Percentiles rank a stretch among this genome's conserved stretches.
Evolutionary conservation across 306 rosid genomes (phyloP).

Genomic region (Luffa acutangula): DNA sequence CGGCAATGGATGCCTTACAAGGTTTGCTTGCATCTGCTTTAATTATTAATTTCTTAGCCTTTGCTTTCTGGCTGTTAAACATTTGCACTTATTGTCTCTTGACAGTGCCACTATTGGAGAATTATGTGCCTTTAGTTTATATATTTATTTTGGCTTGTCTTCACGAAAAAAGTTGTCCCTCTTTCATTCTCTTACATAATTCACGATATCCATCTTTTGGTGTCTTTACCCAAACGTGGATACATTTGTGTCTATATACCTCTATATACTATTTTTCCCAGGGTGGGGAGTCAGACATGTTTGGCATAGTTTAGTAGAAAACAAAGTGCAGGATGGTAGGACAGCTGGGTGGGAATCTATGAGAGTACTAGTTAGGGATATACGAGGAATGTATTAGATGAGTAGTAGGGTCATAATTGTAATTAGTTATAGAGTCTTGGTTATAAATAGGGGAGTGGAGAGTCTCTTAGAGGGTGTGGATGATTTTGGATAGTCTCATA

Average conservation of each 20-base stretch:
- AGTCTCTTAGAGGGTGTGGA: no score
- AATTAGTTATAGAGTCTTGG: no score
- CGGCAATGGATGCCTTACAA: constrained; percentile 96
- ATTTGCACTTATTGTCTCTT: not conserved
- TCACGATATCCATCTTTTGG: not conserved
- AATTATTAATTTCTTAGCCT: not conserved
- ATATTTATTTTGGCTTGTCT: not conserved
- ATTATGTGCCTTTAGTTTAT: not conserved
- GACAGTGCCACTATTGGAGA: not conserved
- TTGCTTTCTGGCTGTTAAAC: not conserved
- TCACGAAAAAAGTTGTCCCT: not conserved
- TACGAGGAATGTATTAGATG: no score
- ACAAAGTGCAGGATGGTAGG: not conserved
- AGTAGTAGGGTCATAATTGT: no score
- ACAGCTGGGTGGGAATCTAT: not conserved
- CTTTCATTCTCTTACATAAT: not conserved
- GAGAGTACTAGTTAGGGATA: no score
- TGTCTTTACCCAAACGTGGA: not conserved
- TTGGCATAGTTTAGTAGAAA: not conserved
- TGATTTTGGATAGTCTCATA: no score
- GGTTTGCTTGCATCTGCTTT: constrained; percentile 41
- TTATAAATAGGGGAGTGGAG: no score
- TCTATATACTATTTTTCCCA: not conserved
- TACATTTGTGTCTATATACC: not conserved
- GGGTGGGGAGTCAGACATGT: not conserved